Evolutionary conservation across 176 grass and related monocot species (phyloP).

Genomic region (Puya raimondii): DNA sequence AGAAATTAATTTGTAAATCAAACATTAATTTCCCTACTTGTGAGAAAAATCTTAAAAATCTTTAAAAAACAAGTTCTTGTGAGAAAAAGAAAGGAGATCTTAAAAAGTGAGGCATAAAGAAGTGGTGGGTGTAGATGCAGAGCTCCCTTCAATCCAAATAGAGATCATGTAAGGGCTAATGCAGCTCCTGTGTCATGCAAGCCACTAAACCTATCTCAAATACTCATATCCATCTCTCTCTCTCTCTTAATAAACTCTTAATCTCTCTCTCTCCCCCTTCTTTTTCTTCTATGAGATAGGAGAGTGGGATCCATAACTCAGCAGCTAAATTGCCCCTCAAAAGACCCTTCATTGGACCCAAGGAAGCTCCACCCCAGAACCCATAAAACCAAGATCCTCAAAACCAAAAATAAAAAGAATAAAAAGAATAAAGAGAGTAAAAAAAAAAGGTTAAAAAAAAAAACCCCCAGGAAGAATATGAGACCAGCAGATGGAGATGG

Average conservation of each 20-base stretch:
- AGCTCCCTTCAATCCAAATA: slow-evolving; percentile 99
- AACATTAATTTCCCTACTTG: no score
- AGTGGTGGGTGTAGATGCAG: slow-evolving; percentile 32
- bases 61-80: no score
- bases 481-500: slow-evolving; percentile 1
- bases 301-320: slow-evolving; percentile 79
- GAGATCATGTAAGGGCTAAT: slow-evolving; percentile 31
- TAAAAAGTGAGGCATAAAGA: neutral
- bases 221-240: neutral
- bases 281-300: slow-evolving; percentile 27
- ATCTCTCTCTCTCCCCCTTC: no score
- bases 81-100: no score
- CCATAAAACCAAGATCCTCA: neutral
- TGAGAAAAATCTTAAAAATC: no score
- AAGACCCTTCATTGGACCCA: slow-evolving; percentile 47
- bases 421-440: no score
- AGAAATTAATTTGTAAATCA: no score
- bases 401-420: neutral
- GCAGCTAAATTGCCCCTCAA: slow-evolving; percentile 44
- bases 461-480: no score
- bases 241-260: neutral
- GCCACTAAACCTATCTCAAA: slow-evolving; percentile 59
- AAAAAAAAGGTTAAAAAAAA: no score
- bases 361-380: slow-evolving; percentile 44
- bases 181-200: slow-evolving; percentile 83